These are phyloP conservation scores for Malassezia slooffiae DNA, from an alignment of 1,284 basidiomycete genomes.

Conservation along the genomic window DNA sequence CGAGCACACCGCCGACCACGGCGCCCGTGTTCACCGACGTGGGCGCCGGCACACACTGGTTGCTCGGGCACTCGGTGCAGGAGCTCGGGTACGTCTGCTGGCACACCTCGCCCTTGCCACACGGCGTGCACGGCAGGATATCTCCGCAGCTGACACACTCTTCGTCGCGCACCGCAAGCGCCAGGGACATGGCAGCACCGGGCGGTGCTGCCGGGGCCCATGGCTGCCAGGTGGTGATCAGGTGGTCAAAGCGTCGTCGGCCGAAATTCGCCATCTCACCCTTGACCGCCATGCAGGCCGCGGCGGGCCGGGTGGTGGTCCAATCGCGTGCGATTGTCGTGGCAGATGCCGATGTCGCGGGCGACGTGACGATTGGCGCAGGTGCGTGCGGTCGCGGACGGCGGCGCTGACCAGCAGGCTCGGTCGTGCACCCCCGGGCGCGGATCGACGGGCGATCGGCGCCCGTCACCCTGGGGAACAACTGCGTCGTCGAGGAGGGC, in stretches of 20 bases:
- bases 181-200: too few species aligned
- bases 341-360: conserved; percentile 7
- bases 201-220: too few species aligned
- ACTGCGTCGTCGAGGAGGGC: conserved; percentile 82
- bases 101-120: conserved; percentile 1
- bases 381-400: conserved; percentile 2
- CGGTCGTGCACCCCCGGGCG: conserved; percentile 85
- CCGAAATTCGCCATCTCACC: too few species aligned
- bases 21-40: neutral
- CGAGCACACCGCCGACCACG: neutral
- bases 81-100: conserved; percentile 10
- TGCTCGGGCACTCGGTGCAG: conserved; percentile 8
- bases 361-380: conserved; percentile 3
- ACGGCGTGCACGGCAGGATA: conserved; percentile 10
- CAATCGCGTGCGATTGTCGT: conserved; percentile 2
- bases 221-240: too few species aligned
- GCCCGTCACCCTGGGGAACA: conserved; percentile 71
- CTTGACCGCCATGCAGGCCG: neutral
- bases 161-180: too few species aligned
- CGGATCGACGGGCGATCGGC: conserved; percentile 77
- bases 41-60: conserved; percentile 3
- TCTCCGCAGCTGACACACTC: conserved; percentile 1
- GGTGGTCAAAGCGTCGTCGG: too few species aligned
- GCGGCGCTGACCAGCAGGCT: too few species aligned
- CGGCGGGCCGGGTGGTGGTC: neutral